Conservation (phyloP, 2,329 filamentous ascomycete species). For the Onygenales sp. region DNA sequence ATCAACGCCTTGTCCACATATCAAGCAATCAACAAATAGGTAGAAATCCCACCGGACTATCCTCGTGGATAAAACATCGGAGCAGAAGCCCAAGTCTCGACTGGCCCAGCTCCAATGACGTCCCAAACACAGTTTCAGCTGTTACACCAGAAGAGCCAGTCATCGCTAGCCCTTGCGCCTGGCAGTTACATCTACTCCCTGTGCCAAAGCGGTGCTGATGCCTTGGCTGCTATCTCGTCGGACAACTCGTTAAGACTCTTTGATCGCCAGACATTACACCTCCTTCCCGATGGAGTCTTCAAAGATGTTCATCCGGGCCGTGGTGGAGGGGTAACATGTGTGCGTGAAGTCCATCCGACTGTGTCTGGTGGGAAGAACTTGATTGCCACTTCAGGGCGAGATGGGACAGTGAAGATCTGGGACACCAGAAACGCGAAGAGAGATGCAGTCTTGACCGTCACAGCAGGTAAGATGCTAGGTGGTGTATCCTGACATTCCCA, state of each 20-base stretch:
- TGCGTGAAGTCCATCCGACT: conserved; percentile 11
- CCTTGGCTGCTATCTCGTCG: conserved; percentile 35
- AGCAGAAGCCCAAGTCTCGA: neutral
- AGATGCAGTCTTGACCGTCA: conserved; percentile 23
- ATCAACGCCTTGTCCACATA: too few relatives aligned
- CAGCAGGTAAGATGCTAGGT: conserved; percentile 19
- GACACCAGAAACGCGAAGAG: conserved; percentile 26
- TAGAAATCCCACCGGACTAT: too few relatives aligned
- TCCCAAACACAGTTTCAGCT: conserved; percentile 4
- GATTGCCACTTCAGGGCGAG: conserved; percentile 21
- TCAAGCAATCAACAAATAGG: too few relatives aligned
- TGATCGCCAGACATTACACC: conserved; percentile 25
- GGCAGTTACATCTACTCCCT: conserved; percentile 37
- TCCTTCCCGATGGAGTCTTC: conserved; percentile 14
- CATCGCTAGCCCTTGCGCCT: conserved; percentile 28
- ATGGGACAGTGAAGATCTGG: conserved; percentile 33
- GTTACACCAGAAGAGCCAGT: conserved; percentile 12
- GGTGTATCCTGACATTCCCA: neutral
- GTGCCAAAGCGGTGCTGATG: conserved; percentile 18
- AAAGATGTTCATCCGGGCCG: conserved; percentile 18
- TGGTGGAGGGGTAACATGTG: conserved; percentile 28
- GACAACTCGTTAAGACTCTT: conserved; percentile 36
- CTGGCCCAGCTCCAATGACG: conserved; percentile 1
- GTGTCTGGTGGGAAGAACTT: conserved; percentile 12
- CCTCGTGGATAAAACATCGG: too few relatives aligned